Evolutionary conservation across 78 protist species (phyloP), one percentile per base, ranked within the genome.

Genomic region (Goniomonas avonlea): DNA sequence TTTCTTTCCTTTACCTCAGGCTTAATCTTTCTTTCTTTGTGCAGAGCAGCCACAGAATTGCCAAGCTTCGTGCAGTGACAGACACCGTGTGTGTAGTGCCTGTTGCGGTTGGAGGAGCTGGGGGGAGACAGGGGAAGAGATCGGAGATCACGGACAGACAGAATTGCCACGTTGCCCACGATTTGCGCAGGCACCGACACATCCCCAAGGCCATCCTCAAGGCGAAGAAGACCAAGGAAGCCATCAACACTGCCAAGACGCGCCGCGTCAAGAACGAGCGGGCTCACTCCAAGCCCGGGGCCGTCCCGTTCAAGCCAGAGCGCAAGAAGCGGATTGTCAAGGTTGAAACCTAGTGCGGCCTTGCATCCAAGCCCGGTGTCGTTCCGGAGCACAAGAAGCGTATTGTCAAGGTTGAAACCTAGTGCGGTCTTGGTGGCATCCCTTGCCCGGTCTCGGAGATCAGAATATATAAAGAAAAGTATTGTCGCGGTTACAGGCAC

Each of bases 141-240:
- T n/a, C n/a, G n/a, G n/a, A n/a, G n/a, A n/a, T n/a, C n/a, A n/a
- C n/a, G n/a, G n/a, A n/a, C n/a, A n/a, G n/a, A n/a, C n/a, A n/a
- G n/a, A n/a, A n/a, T n/a, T n/a, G n/a, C n/a, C n/a, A n/a, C n/a
- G n/a, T n/a, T n/a, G n/a, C n/a, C n/a, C n/a, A n/a, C n/a, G n/a
- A n/a, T n/a, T n/a, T n/a, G n/a, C n/a, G n/a, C 48, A n/a, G 56
- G 38, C 81, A 82, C 39, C 74, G 65, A 13, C 86, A 75, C 63
- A 32, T 82, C 41, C 86, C 86, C 40, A 66, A 68, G 53, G 61
- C 70, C 25, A 27, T 82, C n/a, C 56, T 75, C 56, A 76, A 63
- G 65, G 86, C 82, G 23, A 13, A 20, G 43, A 5, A 9, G 32
- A 15, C 43, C 71, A 76, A 82, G 82, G 79, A 50, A 15, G 25